Conservation (phyloP, 2,329 filamentous ascomycete genomes). For the Ceratocystiopsis minuta region DNA sequence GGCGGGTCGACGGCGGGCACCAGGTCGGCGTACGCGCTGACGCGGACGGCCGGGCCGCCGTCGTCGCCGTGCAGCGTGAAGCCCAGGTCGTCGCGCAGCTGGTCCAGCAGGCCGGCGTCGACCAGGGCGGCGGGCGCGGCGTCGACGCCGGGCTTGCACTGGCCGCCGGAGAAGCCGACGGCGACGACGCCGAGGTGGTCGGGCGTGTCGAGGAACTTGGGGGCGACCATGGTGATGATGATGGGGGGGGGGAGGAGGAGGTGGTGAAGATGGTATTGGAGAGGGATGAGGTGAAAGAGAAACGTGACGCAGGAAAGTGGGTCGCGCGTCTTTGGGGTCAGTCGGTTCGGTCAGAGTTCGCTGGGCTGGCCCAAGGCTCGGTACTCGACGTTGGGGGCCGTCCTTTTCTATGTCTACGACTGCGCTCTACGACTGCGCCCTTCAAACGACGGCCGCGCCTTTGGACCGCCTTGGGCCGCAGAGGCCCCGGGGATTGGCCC, state of each 20-base stretch:
- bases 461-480: too few species aligned
- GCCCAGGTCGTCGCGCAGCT: constrained; percentile 69
- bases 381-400: too few species aligned
- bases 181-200: constrained; percentile 80
- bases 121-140: constrained; percentile 80
- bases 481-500: too few species aligned
- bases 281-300: too few species aligned
- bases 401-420: too few species aligned
- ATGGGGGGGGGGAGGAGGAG: background rate
- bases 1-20: constrained; percentile 56
- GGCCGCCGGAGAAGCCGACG: constrained; percentile 84
- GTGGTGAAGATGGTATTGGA: too few species aligned
- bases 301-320: too few species aligned
- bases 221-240: constrained; percentile 26
- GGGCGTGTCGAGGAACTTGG: constrained; percentile 63
- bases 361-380: too few species aligned
- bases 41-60: constrained; percentile 59
- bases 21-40: constrained; percentile 58
- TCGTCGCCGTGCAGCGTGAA: constrained; percentile 78
- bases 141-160: constrained; percentile 87
- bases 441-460: too few species aligned
- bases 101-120: constrained; percentile 65
- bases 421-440: too few species aligned
- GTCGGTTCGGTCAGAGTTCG: too few species aligned
- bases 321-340: too few species aligned